Evolutionary conservation across 129 eudicot genomes (phyloP), one percentile per base, ranked within the genome.

Genomic region (Escallonia herrerae): DNA sequence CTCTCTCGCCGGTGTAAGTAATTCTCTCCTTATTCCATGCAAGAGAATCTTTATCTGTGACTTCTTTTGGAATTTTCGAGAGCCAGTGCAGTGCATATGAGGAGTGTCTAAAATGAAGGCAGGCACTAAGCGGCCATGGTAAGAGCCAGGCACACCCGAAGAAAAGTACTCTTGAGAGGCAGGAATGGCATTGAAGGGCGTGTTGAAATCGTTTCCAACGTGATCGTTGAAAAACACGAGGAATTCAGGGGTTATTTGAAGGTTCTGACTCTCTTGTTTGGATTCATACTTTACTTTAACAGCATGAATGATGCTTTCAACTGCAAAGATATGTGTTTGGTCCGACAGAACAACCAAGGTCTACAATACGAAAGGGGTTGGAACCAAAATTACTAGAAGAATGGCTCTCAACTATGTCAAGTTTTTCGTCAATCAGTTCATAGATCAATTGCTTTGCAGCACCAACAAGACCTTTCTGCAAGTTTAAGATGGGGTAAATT

Each of bases 21-120:
- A 75, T 75, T 50, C 70, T 68, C 9, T 64, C 80, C 8, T 53
- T 41, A 38, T 75, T 75, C 56, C 56, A 51, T 6, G 56, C n/a
- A 3, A 11, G 12, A 51, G 56, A 51, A 11, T 11, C n/a, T 51
- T 51, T 51, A 11, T 51, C 2, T 43, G 5, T 2, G 14, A 73
- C 8, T 50, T 67, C 73, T 41, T 53, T 15, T 3, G 79, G 79
- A 5, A 15, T 40, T 38, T 55, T 53, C 6, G 74, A 67, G 2
- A 74, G 79, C 79, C 79, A 74, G 9, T 67, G 74, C 5, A 67
- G 54, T 0, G 74, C 15, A n/a, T 22, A n/a, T n/a, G n/a, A n/a
- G n/a, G n/a, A n/a, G n/a, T n/a, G n/a, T n/a, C n/a, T n/a, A n/a
- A n/a, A n/a, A n/a, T n/a, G n/a, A n/a, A 74, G 58, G 0, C 64